These are phyloP conservation scores for Gossypium herbaceum DNA, from an alignment of 345 rosid species.

Conservation along the genomic window DNA sequence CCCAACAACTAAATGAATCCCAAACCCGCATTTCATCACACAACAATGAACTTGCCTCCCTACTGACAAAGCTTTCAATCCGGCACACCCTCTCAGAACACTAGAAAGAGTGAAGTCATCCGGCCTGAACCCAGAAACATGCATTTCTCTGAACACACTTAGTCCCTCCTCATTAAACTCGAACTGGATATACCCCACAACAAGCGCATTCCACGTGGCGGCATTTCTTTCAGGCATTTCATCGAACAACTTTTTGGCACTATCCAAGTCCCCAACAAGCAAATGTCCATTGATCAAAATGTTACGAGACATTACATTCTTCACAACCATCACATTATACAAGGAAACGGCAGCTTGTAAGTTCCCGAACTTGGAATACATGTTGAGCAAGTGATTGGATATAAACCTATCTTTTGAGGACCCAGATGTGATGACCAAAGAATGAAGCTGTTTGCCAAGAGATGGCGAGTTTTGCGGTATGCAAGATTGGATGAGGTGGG, in stretches of 20 bases:
- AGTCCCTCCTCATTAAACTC: constrained; percentile 61
- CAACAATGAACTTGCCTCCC: constrained; percentile 63
- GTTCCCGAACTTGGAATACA: constrained; percentile 66
- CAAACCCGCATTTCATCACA: constrained; percentile 46
- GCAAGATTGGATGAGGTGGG: constrained; percentile 55
- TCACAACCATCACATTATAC: constrained; percentile 44
- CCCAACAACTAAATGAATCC: constrained; percentile 44
- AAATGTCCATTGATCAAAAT: constrained; percentile 56
- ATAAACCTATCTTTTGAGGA: constrained; percentile 56
- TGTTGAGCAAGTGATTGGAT: constrained; percentile 63
- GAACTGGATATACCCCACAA: constrained; percentile 46
- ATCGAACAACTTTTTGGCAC: constrained; percentile 59
- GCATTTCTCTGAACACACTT: constrained; percentile 50
- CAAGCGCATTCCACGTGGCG: constrained; percentile 68
- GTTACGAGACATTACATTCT: constrained; percentile 73
- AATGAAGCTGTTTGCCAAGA: constrained; percentile 62
- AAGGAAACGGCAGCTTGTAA: constrained; percentile 36
- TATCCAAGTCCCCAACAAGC: constrained; percentile 37
- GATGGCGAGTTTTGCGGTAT: constrained; percentile 27
- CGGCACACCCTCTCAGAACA: constrained; percentile 65
- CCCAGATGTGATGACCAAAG: constrained; percentile 60
- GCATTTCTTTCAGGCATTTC: constrained; percentile 59
- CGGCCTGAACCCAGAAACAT: constrained; percentile 39
- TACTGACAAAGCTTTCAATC: constrained; percentile 33
- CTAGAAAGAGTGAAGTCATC: constrained; percentile 65